Evolutionary conservation across 202 grass and related monocot species (phyloP).

Genomic region (Tripidium arundinaceum): DNA sequence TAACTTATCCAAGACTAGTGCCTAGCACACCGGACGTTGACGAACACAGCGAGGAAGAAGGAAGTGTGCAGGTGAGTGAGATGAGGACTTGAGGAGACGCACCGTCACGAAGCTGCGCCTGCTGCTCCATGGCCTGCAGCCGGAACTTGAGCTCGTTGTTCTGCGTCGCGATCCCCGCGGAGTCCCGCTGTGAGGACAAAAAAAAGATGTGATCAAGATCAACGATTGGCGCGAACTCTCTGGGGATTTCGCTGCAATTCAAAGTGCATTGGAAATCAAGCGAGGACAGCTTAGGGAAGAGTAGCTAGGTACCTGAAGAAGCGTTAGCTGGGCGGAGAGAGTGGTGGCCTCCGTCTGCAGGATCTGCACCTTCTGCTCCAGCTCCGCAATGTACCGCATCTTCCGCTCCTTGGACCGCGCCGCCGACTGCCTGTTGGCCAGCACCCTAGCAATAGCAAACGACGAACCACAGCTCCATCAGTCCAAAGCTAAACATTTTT

Average conservation of each 20-base stretch:
- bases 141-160: conserved; percentile 95
- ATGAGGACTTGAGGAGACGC: not conserved
- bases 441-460: conserved; percentile 13
- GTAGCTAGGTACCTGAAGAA: conserved; percentile 52
- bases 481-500: not conserved
- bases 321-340: conserved; percentile 79
- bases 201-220: too few relatives aligned
- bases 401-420: conserved; percentile 93
- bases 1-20: conserved; percentile 39
- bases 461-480: not conserved
- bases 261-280: not conserved
- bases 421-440: conserved; percentile 92
- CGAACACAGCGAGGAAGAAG: not conserved
- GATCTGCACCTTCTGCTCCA: conserved; percentile 93
- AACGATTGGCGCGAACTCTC: not conserved
- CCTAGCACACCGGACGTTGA: conserved; percentile 39
- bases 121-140: conserved; percentile 94
- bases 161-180: conserved; percentile 51
- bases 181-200: conserved; percentile 58
- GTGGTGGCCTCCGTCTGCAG: conserved; percentile 83
- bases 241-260: not conserved
- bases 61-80: not conserved
- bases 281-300: not conserved
- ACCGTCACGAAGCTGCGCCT: conserved; percentile 90
- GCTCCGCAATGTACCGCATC: conserved; percentile 84